phyloP scores from a whole-genome alignment of 495 filamentous ascomycete species.

The Astrothelium subdiscretum region DNA sequence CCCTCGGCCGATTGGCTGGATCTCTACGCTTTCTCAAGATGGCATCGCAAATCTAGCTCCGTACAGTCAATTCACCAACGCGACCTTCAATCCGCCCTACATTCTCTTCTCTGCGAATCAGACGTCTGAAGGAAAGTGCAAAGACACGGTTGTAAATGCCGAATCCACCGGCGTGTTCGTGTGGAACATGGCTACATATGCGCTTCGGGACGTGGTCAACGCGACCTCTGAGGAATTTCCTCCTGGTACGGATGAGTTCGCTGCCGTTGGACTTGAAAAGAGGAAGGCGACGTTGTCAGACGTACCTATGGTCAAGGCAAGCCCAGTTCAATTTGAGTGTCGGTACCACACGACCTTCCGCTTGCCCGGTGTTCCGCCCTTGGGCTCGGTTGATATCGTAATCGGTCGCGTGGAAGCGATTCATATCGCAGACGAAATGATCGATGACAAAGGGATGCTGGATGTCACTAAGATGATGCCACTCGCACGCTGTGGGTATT shows the following conservation, averaged over 20 bases:
- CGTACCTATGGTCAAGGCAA: slow-evolving; percentile 39
- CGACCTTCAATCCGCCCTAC: slow-evolving; percentile 48
- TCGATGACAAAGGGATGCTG: slow-evolving; percentile 38
- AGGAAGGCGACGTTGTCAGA: slow-evolving; percentile 29
- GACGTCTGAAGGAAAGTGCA: slow-evolving; percentile 30
- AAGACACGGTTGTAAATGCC: slow-evolving; percentile 43
- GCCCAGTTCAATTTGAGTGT: slow-evolving; percentile 47
- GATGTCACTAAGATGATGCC: slow-evolving; percentile 44
- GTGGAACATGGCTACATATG: slow-evolving; percentile 47
- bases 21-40: slow-evolving; percentile 22
- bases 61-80: slow-evolving; percentile 48
- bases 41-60: slow-evolving; percentile 41
- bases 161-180: slow-evolving; percentile 43
- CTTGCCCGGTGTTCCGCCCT: slow-evolving; percentile 40
- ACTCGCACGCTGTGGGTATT: slow-evolving; percentile 50
- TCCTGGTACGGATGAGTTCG: slow-evolving; percentile 43
- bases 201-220: slow-evolving; percentile 41
- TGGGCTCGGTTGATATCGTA: slow-evolving; percentile 43
- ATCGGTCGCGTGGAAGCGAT: slow-evolving; percentile 46
- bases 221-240: slow-evolving; percentile 33
- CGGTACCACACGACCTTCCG: slow-evolving; percentile 40
- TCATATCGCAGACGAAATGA: slow-evolving; percentile 39
- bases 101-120: slow-evolving; percentile 48
- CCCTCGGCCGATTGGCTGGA: slow-evolving; percentile 32
- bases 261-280: slow-evolving; percentile 35